phyloP scores from a whole-genome alignment of 169 alveolate species.

The Babesia sp. region DNA sequence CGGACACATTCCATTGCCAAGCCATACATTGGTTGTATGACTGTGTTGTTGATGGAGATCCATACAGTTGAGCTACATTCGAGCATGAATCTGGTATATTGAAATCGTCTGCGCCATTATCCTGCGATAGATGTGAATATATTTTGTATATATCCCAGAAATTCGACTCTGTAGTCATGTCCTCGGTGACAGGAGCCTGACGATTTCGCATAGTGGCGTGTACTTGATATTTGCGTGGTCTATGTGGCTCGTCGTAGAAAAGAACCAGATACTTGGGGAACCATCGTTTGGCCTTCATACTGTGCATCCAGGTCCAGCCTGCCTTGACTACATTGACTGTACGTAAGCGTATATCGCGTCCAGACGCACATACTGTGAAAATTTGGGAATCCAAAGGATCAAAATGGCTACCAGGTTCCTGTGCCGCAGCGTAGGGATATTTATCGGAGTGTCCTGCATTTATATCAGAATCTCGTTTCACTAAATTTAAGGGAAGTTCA shows the following conservation, averaged over 20 bases:
- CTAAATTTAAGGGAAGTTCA: constrained; percentile 19
- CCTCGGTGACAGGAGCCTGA: not conserved
- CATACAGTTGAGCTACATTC: too few species aligned
- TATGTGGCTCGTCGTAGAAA: constrained; percentile 15
- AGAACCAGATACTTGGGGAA: constrained; percentile 49
- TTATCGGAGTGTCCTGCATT: not conserved
- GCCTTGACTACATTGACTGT: constrained; percentile 31
- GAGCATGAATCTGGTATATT: not conserved
- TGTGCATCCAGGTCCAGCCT: constrained; percentile 65
- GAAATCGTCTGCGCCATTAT: not conserved
- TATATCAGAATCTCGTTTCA: not conserved
- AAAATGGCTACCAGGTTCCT: not conserved
- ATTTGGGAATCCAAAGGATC: not conserved
- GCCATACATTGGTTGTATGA: not conserved
- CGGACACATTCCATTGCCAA: not conserved
- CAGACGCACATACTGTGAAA: not conserved
- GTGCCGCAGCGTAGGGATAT: not conserved
- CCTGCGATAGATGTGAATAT: constrained; percentile 12
- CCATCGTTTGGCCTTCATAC: constrained; percentile 21
- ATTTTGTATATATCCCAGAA: constrained; percentile 53
- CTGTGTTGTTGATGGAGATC: not conserved
- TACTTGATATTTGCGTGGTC: not conserved
- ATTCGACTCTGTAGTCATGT: not conserved
- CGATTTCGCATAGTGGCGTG: not conserved
- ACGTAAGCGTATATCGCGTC: not conserved